Percentiles rank a stretch among this genome's conserved stretches.
These are phyloP conservation scores for Claviceps pusilla DNA, from an alignment of 2,329 filamentous ascomycete species.

Conservation along the genomic window DNA sequence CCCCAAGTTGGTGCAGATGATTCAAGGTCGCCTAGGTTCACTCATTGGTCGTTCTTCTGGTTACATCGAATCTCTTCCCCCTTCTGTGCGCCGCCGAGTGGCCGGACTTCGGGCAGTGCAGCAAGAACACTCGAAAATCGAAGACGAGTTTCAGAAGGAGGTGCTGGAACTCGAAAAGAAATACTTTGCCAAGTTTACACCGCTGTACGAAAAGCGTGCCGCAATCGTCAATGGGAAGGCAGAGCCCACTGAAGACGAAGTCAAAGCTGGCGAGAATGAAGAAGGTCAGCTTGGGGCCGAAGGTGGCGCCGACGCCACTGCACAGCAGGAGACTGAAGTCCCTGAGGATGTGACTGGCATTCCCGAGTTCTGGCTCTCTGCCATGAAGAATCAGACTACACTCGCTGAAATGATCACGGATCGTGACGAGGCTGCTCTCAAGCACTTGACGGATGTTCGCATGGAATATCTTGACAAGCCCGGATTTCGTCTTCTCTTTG, in stretches of 20 bases:
- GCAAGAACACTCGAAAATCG: constrained; percentile 96
- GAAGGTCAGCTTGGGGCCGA: constrained; percentile 58
- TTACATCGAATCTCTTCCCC: constrained; percentile 91
- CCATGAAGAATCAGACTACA: constrained; percentile 98
- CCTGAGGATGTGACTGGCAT: constrained; percentile 56
- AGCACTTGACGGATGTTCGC: constrained; percentile 78
- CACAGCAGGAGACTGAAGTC: constrained; percentile 42
- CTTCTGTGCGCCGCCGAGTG: constrained; percentile 79
- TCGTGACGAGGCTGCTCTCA: constrained; percentile 85
- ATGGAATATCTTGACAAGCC: constrained; percentile 99
- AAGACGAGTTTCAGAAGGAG: constrained; percentile 97
- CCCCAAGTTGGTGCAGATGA: constrained; percentile 89
- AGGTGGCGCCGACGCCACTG: constrained; percentile 38
- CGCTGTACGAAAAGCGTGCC: constrained; percentile 88
- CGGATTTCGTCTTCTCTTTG: constrained; percentile 95
- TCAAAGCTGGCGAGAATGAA: constrained; percentile 72
- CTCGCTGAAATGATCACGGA: constrained; percentile 98
- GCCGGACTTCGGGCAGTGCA: constrained; percentile 94
- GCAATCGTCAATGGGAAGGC: constrained; percentile 75
- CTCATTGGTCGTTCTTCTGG: constrained; percentile 91
- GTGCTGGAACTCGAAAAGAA: constrained; percentile 98
- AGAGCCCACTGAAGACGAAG: constrained; percentile 77
- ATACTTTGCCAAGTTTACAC: constrained; percentile 97
- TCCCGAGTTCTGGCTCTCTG: constrained; percentile 97
- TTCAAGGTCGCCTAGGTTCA: constrained; percentile 86